Base-by-base conservation (phyloP, 108 stramenopile genomes). In the Nannochloropsis gaditana region DNA sequence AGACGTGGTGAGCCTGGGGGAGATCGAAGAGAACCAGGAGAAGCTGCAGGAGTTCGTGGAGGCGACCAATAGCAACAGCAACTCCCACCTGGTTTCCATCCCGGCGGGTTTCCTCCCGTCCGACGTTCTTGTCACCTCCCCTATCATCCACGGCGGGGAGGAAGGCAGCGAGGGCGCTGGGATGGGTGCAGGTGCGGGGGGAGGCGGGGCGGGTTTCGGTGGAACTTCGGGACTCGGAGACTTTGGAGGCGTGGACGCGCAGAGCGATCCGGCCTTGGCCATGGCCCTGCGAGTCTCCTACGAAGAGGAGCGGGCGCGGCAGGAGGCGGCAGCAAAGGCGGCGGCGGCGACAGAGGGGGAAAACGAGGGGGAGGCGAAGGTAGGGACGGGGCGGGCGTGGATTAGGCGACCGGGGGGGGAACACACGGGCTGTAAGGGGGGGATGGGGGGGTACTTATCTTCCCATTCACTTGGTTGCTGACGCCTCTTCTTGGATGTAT, bases 201-300 rank as follows among this genome's bases (percentile, higher is more conserved):
- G 83, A 9, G 73, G 88, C 8, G 73, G 87, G 9, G 87, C 82
- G 42, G 91, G 91, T 44, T 92, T 92, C 43, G 94, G 92, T 10
- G 93, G 92, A 17, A 91, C 85, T 50, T 90, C 86, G 43, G 93
- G 81, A 80, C 95, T 96, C 91, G 95, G 93, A 31, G 95, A 96
- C 82, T 96, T 85, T 85, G 94, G 95, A 9, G 98, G 97, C 11
- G 92, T 99, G 81, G 98, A 99, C 91, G 95, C 98, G 59, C 95
- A 93, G 89, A 95, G 96, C 92, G 98, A 99, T 86, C 98, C 98
- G 19, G 98, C 98, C 90, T 91, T 99, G 85, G 98, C 98, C 87
- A 97, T 97, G 96, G 98, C 96, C 19, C 88, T 99, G 10, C 93
- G 97, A 11, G 95, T 97, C 21, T 94, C 94, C 86, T 96, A 97